Conservation (phyloP, 768 basidiomycete species). For the Candolleomyces eurysporus region DNA sequence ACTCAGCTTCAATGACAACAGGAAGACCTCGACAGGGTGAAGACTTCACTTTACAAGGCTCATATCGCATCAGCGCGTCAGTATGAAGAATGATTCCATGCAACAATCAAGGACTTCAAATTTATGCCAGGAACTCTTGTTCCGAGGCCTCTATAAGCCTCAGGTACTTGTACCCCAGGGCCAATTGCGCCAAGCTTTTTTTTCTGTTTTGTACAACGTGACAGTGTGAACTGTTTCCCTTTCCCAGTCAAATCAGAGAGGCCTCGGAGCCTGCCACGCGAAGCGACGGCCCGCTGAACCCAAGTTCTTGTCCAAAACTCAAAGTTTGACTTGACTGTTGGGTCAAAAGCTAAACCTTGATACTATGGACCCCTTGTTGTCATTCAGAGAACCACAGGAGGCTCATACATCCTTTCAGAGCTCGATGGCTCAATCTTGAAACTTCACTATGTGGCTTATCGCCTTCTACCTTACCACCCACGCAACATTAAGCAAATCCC, state of each 20-base stretch:
- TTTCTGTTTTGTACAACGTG: no score
- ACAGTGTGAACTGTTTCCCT: no score
- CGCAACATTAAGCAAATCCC: background rate
- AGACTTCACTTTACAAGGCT: conserved; percentile 14
- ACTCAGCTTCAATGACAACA: conserved; percentile 21
- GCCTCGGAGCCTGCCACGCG: no score
- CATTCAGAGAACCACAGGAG: conserved; percentile 21
- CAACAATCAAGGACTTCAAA: conserved; percentile 12
- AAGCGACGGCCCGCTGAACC: no score
- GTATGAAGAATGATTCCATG: conserved; percentile 19
- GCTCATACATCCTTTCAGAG: conserved; percentile 29
- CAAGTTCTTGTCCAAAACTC: conserved; percentile 36
- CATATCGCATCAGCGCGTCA: conserved; percentile 11
- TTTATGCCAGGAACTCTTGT: no score
- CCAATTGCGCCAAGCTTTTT: no score
- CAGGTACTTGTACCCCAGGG: no score
- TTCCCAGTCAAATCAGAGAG: no score
- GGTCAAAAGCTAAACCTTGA: conserved; percentile 28
- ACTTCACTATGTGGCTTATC: conserved; percentile 14
- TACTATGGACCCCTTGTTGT: conserved; percentile 39
- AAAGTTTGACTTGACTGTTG: conserved; percentile 23
- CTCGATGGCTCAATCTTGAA: conserved; percentile 27
- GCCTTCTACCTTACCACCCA: conserved; percentile 18
- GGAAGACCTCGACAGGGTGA: conserved; percentile 18
- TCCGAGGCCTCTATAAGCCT: no score